These are phyloP conservation scores for Arxiozyma slooffiae DNA, from an alignment of 1,139 yeast species.

Conservation along the genomic window DNA sequence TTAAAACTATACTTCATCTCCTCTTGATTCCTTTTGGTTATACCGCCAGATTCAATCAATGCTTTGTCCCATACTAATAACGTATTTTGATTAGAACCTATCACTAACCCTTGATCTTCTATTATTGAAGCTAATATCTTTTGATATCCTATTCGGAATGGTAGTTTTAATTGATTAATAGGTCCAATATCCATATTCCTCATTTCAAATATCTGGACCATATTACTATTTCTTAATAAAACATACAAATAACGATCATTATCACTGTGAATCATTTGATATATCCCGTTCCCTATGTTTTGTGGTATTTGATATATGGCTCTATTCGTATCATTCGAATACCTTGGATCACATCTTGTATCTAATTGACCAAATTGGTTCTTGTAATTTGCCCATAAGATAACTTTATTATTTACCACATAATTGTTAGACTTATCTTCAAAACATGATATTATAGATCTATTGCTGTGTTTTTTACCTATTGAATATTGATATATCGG, in stretches of 20 bases:
- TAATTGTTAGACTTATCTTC: slow-evolving; percentile 9
- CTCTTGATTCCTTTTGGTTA: slow-evolving; percentile 5
- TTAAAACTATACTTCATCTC: background rate
- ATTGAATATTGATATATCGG: slow-evolving; percentile 16
- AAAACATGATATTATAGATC: slow-evolving; percentile 27
- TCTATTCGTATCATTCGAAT: slow-evolving; percentile 3
- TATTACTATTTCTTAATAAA: slow-evolving; percentile 17
- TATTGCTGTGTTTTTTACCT: slow-evolving; percentile 9
- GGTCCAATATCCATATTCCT: slow-evolving; percentile 9
- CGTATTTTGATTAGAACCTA: slow-evolving; percentile 18
- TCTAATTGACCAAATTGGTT: slow-evolving; percentile 22
- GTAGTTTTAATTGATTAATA: slow-evolving; percentile 16
- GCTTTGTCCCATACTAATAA: slow-evolving; percentile 21
- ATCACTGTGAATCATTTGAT: slow-evolving; percentile 21
- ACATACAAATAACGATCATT: slow-evolving; percentile 23
- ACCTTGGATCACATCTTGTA: slow-evolving; percentile 9
- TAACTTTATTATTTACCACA: slow-evolving; percentile 1
- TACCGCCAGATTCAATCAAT: slow-evolving; percentile 26
- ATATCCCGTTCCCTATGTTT: slow-evolving; percentile 17
- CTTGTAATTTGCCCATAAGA: slow-evolving; percentile 21
- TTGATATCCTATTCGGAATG: slow-evolving; percentile 17
- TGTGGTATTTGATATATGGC: background rate
- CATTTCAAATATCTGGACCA: slow-evolving; percentile 21
- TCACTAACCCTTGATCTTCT: slow-evolving; percentile 14
- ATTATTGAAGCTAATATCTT: slow-evolving; percentile 19